These are phyloP conservation scores for Trichoderma cornu-damae DNA, from an alignment of 2,329 filamentous ascomycete species.

Conservation along the genomic window DNA sequence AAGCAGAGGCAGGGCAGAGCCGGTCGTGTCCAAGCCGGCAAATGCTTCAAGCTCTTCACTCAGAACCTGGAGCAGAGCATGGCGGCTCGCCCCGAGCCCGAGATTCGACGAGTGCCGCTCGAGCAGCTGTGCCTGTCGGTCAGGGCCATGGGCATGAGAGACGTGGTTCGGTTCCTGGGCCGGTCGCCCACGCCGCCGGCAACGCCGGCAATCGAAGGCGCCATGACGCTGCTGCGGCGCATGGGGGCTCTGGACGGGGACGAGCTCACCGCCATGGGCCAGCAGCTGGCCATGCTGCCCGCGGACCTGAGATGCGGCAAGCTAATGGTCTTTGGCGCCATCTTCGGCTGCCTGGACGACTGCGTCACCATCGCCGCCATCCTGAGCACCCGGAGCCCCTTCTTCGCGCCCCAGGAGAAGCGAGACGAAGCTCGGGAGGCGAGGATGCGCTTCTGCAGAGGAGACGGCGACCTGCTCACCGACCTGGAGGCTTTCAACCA, in stretches of 20 bases:
- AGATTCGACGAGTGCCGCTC: constrained; percentile 86
- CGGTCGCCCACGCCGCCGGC: constrained; percentile 87
- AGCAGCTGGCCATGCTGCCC: constrained; percentile 91
- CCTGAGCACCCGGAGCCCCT: constrained; percentile 82
- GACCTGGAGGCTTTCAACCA: constrained; percentile 79
- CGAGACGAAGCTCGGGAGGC: constrained; percentile 77
- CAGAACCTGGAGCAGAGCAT: constrained; percentile 79
- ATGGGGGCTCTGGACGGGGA: constrained; percentile 87
- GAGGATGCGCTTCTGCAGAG: constrained; percentile 65
- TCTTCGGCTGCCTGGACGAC: constrained; percentile 87
- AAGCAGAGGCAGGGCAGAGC: constrained; percentile 92
- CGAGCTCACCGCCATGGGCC: constrained; percentile 82
- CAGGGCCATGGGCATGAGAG: constrained; percentile 84
- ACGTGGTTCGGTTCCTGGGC: constrained; percentile 75
- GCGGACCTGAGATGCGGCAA: constrained; percentile 91
- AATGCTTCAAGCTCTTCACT: constrained; percentile 94
- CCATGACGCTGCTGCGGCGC: constrained; percentile 68
- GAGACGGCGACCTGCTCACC: constrained; percentile 82
- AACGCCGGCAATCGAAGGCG: constrained; percentile 77
- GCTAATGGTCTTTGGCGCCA: constrained; percentile 88
- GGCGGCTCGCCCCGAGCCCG: constrained; percentile 82
- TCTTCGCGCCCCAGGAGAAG: constrained; percentile 76
- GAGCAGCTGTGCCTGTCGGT: constrained; percentile 94
- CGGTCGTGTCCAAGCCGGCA: constrained; percentile 83
- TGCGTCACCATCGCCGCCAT: constrained; percentile 87